Evolutionary conservation across 2,329 filamentous ascomycete species (phyloP), one percentile per base, ranked within the genome.

Genomic region (Calonectria honghensis): DNA sequence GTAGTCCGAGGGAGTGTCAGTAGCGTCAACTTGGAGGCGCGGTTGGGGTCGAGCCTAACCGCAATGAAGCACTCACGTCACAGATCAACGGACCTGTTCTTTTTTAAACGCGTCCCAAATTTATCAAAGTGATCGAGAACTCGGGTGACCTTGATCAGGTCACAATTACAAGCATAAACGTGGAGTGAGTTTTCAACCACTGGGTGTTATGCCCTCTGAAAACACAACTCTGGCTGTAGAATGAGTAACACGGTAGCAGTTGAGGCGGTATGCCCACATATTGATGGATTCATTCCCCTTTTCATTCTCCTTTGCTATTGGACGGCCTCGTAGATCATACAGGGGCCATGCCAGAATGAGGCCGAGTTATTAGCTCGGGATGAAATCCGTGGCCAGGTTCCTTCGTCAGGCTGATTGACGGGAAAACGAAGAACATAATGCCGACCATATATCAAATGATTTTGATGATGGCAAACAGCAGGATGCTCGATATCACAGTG

Each of bases 281-380:
- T 63, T 41, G 6, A 63, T 63, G 35, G 39, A 35, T 31, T 29
- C 35, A 37, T 4, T 63, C 20, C 37, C 29, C 29, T 63, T 16
- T 6, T 11, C 14, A 6, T 16, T 16, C 24, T 63, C 11, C 10
- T 10, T 16, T 13, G 24, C 24, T 29, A 63, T 29, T 41, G 35
- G 35, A 6, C 14, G 37, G 16, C 24, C 20, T 41, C 13, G 57
- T 31, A 16, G 35, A 63, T 63, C 24, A 16, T 29, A 41, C 57
- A 63, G 57, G 57, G 57, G 35, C 57, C 27, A 63, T 63, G 57
- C 57, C 24, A 39, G 57, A 41, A 16, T 16, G 14, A 61, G 57
- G n/a, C 35, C 57, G 24, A 29, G 35, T 41, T 29, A 16, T 63
- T 29, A 27, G 57, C 37, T 63, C 57, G 57, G 57, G 57, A 63